Conservation (phyloP, 1,284 basidiomycete species). For the Amylostereum areolatum region DNA sequence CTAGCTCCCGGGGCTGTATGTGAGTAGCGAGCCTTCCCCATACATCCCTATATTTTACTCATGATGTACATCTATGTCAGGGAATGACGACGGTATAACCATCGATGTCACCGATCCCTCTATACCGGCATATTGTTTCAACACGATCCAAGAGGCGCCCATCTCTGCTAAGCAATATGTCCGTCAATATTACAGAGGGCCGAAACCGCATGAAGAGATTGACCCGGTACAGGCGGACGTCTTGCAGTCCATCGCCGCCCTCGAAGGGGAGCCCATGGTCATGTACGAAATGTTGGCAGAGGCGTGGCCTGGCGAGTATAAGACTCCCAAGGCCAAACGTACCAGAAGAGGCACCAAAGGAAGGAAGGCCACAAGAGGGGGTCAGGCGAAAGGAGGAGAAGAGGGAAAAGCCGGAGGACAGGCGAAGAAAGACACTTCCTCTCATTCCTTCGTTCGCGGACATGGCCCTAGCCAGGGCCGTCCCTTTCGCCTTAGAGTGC, state of each 20-base stretch:
- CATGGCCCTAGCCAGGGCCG: neutral
- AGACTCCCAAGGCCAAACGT: neutral
- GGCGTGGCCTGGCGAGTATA: conserved; percentile 23
- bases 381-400: neutral
- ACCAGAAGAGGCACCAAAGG: too few relatives aligned
- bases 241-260: neutral
- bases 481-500: neutral
- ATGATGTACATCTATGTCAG: conserved; percentile 14
- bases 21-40: too few relatives aligned
- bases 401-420: neutral
- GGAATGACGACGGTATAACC: conserved; percentile 36
- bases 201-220: too few relatives aligned
- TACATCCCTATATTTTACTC: too few relatives aligned
- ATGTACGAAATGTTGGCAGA: conserved; percentile 19
- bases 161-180: conserved; percentile 26
- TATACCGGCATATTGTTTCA: conserved; percentile 29
- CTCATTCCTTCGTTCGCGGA: neutral
- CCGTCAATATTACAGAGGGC: conserved; percentile 14
- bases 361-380: too few relatives aligned
- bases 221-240: neutral
- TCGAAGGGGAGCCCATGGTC: conserved; percentile 2
- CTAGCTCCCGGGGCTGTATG: conserved; percentile 10
- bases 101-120: conserved; percentile 33
- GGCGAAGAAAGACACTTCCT: neutral
- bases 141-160: conserved; percentile 10